Evolutionary conservation across 2,329 filamentous ascomycete genomes (phyloP).

Genomic region (Scleromitrula shiraiana): DNA sequence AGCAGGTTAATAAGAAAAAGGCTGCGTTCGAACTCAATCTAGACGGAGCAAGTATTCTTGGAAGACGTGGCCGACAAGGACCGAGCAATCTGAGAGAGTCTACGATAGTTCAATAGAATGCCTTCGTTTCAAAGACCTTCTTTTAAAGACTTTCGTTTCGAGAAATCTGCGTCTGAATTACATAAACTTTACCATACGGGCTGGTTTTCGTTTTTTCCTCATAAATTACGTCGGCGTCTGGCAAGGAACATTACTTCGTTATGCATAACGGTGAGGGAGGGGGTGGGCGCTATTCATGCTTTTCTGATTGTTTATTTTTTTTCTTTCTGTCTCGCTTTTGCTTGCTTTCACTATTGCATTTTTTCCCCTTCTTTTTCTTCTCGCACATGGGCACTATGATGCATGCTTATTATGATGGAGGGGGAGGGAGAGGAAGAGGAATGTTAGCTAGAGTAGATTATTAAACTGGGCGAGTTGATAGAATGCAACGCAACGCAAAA

Average conservation of each 20-base stretch:
- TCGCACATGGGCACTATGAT: too few species aligned
- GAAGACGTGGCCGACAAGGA: slow-evolving; percentile 52
- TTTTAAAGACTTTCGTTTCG: too few species aligned
- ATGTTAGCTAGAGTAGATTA: too few species aligned
- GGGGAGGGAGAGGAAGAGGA: too few species aligned
- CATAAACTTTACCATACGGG: slow-evolving; percentile 6
- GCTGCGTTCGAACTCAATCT: slow-evolving; percentile 88
- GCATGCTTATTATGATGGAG: too few species aligned
- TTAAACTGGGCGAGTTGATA: too few species aligned
- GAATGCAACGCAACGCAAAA: too few species aligned
- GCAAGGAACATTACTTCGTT: slow-evolving; percentile 2
- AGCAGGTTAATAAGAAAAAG: slow-evolving; percentile 65
- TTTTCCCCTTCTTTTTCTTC: too few species aligned
- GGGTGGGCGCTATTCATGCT: neutral
- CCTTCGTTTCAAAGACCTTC: too few species aligned
- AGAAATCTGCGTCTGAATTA: too few species aligned
- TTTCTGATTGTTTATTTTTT: neutral
- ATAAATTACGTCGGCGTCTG: slow-evolving; percentile 9
- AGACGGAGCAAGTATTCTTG: slow-evolving; percentile 82
- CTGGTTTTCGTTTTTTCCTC: too few species aligned
- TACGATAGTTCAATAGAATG: slow-evolving; percentile 15
- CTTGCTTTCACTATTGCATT: neutral
- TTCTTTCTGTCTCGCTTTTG: neutral
- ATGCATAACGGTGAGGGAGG: neutral
- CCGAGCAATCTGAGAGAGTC: slow-evolving; percentile 26